Conservation (phyloP, 345 rosid genomes). For the Citrus reticulata region DNA sequence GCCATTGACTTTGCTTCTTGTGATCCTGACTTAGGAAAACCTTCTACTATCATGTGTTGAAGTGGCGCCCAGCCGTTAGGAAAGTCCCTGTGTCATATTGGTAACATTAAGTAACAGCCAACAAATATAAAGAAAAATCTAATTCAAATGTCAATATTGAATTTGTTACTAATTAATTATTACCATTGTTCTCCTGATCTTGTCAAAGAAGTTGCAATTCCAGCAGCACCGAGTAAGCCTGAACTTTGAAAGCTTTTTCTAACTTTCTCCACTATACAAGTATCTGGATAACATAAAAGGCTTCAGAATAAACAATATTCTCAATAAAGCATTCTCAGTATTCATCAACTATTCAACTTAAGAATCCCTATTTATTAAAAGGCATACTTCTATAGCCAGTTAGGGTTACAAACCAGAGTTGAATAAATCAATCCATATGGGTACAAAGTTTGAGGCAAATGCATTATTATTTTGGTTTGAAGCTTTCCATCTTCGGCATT, state of each 20-base stretch:
- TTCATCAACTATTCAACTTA: no score
- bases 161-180: constrained; percentile 23
- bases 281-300: constrained; percentile 38
- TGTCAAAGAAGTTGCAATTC: constrained; percentile 70
- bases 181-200: constrained; percentile 75
- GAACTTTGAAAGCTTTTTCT: constrained; percentile 49
- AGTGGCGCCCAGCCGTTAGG: constrained; percentile 98
- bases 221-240: constrained; percentile 58
- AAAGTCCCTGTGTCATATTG: constrained; percentile 55
- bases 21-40: constrained; percentile 50
- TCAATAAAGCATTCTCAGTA: no score
- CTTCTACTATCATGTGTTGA: constrained; percentile 79
- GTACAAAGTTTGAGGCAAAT: constrained; percentile 79
- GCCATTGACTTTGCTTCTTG: constrained; percentile 60
- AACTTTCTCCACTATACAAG: constrained; percentile 52
- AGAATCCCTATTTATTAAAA: no score
- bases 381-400: no score
- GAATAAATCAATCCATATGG: constrained; percentile 73
- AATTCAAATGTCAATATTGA: not conserved
- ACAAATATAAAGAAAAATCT: not conserved
- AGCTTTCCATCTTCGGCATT: constrained; percentile 49
- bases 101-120: not conserved
- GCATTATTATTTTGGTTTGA: constrained; percentile 54
- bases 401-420: constrained; percentile 51
- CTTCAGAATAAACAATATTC: not conserved